phyloP scores from a whole-genome alignment of 1,284 basidiomycete genomes.

The Jaminaea rosea region DNA sequence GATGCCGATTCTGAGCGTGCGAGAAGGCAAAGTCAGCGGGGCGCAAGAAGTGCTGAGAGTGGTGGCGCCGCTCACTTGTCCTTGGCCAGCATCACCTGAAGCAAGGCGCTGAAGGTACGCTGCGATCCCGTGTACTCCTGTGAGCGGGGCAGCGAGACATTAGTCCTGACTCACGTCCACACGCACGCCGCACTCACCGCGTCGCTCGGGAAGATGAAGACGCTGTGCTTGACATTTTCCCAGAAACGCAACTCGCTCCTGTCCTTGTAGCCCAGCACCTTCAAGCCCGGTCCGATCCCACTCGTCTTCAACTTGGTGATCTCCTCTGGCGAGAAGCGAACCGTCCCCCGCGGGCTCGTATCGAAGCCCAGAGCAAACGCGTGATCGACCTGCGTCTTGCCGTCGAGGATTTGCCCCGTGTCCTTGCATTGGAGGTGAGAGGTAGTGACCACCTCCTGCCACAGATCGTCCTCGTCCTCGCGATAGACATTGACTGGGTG shows the following conservation, averaged over 20 bases:
- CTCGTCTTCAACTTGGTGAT: constrained; percentile 61
- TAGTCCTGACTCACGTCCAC: background rate
- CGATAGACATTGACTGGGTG: constrained; percentile 52
- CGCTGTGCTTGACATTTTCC: constrained; percentile 82
- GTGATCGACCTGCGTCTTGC: constrained; percentile 48
- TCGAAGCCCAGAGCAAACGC: constrained; percentile 37
- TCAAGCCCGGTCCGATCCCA: constrained; percentile 52
- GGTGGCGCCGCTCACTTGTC: no score
- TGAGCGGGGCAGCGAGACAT: background rate
- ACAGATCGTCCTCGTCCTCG: constrained; percentile 61
- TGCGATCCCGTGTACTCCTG: constrained; percentile 64
- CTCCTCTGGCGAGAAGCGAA: constrained; percentile 78
- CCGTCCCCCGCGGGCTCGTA: constrained; percentile 50
- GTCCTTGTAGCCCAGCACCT: constrained; percentile 79
- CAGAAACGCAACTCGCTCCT: constrained; percentile 61
- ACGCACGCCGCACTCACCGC: constrained; percentile 55
- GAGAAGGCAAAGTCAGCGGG: no score
- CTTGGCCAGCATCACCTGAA: constrained; percentile 73
- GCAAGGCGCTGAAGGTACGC: constrained; percentile 74
- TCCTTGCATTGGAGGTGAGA: constrained; percentile 24
- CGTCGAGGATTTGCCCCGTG: constrained; percentile 45
- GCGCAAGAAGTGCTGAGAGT: no score
- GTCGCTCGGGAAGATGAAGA: constrained; percentile 89
- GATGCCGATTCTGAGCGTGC: constrained; percentile 71
- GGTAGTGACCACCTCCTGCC: constrained; percentile 64